These are phyloP conservation scores for Heliamphora pulchella DNA, from an alignment of 179 eudicot genomes.

Conservation along the genomic window DNA sequence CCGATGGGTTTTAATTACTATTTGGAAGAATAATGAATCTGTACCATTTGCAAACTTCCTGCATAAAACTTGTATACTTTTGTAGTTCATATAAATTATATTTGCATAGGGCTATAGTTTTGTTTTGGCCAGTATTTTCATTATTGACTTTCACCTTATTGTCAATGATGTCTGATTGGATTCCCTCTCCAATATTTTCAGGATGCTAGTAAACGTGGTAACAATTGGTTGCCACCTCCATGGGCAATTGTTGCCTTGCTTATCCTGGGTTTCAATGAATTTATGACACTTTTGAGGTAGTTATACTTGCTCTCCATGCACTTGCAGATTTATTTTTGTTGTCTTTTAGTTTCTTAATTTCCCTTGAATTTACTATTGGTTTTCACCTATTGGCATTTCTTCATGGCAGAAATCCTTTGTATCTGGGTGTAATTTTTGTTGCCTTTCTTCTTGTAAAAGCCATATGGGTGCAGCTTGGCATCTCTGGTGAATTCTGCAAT, in stretches of 20 bases:
- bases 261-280: conserved; percentile 85
- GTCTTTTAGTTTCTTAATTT: neutral
- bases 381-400: conserved; percentile 11
- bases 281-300: conserved; percentile 90
- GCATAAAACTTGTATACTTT: neutral
- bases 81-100: neutral
- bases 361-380: neutral
- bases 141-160: neutral
- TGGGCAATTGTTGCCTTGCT: conserved; percentile 89
- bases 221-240: conserved; percentile 98
- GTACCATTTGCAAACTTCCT: neutral
- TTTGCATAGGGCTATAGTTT: neutral
- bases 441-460: conserved; percentile 70
- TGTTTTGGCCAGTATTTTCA: neutral
- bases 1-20: neutral
- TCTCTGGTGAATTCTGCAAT: conserved; percentile 63
- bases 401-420: conserved; percentile 79
- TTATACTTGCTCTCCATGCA: conserved; percentile 1
- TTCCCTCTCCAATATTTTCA: conserved; percentile 21
- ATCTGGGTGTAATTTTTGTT: conserved; percentile 61
- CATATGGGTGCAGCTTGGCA: conserved; percentile 90
- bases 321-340: conserved; percentile 7
- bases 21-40: neutral
- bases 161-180: neutral
- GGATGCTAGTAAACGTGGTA: conserved; percentile 82